A percentile compares a stretch with the other conserved stretches of the same genome.
Conservation (phyloP, 805 yeast species). For the Lachancea thermotolerans region DNA sequence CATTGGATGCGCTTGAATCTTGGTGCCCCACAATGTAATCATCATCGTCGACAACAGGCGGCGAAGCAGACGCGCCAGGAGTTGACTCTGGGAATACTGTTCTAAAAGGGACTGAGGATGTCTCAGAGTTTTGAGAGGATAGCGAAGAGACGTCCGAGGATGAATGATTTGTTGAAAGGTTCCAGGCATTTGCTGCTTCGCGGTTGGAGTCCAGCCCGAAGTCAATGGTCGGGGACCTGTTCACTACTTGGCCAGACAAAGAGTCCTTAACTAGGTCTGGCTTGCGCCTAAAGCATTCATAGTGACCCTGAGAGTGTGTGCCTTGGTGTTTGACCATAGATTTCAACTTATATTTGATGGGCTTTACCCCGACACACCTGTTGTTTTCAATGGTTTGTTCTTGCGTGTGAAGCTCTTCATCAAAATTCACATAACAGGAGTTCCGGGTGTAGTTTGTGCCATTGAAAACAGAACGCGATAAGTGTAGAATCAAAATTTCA, state of each 20-base stretch:
- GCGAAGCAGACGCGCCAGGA: not conserved
- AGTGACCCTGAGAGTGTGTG: conserved; percentile 82
- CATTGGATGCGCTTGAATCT: conserved; percentile 8
- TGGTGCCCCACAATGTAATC: conserved; percentile 14
- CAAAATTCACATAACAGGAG: conserved; percentile 62
- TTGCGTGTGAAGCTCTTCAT: conserved; percentile 50
- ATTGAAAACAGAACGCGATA: conserved; percentile 75
- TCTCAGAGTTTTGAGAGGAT: conserved; percentile 8
- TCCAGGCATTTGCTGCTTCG: conserved; percentile 12
- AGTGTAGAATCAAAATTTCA: conserved; percentile 64
- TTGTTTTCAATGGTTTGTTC: conserved; percentile 22
- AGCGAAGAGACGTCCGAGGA: conserved; percentile 6
- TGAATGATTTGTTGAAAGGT: conserved; percentile 6
- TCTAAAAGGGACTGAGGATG: conserved; percentile 9
- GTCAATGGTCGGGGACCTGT: conserved; percentile 28
- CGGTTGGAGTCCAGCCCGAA: conserved; percentile 10
- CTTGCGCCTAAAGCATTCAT: conserved; percentile 79
- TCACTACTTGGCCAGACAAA: conserved; percentile 21
- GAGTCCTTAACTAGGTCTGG: conserved; percentile 42
- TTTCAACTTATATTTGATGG: conserved; percentile 48
- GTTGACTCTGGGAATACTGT: conserved; percentile 10
- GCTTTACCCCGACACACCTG: conserved; percentile 16
- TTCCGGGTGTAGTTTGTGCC: conserved; percentile 66
- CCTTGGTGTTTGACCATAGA: conserved; percentile 85
- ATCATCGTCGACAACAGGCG: conserved; percentile 12